A percentile compares a stretch with the other conserved stretches of the same genome.
Conservation (phyloP, 257 asterid species). For the Solanum okadae region DNA sequence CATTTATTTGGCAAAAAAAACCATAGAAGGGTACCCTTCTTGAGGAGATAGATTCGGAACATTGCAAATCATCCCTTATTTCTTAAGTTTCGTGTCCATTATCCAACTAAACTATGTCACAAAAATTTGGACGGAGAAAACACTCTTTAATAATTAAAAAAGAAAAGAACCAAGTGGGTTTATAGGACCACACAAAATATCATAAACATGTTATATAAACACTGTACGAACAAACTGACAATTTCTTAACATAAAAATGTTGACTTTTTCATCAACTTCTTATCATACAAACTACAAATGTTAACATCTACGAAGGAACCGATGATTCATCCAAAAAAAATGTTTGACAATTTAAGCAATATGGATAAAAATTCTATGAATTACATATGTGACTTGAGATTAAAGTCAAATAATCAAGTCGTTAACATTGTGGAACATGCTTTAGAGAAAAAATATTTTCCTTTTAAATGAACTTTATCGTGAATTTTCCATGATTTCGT, state of each 20-base stretch:
- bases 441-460: not conserved
- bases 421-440: not conserved
- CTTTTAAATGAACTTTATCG: not conserved
- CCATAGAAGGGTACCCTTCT: too few species aligned
- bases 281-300: not conserved
- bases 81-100: too few species aligned
- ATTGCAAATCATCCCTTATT: too few species aligned
- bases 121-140: too few species aligned
- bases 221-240: not conserved
- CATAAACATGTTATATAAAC: not conserved
- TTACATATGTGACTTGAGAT: not conserved
- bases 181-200: not conserved
- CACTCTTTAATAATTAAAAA: too few species aligned
- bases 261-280: not conserved
- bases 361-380: not conserved
- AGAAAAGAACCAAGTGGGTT: not conserved
- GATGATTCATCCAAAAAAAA: not conserved
- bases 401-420: not conserved
- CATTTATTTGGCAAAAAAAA: not conserved
- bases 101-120: too few species aligned
- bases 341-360: not conserved
- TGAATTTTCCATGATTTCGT: not conserved
- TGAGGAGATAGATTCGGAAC: too few species aligned
- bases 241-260: not conserved
- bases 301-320: not conserved